Base-by-base conservation (phyloP, 352 stramenopile genomes). In the Phytopythium montanum region DNA sequence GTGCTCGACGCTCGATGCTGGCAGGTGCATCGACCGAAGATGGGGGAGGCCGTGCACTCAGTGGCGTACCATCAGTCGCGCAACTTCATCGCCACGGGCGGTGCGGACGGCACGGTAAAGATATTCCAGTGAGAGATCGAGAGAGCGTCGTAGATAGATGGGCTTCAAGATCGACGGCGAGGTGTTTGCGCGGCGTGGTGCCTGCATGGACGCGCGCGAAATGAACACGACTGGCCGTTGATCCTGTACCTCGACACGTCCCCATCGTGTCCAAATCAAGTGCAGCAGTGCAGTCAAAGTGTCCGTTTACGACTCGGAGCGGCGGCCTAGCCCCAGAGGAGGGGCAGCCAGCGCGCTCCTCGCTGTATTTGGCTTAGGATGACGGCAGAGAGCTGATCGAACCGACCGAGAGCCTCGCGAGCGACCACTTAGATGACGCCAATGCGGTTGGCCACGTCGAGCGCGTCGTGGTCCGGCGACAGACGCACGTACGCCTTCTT, bases 401-500 rank as follows among this genome's bases (percentile, higher is more conserved):
- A 21, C n/a, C 51, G 36, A 13, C 41, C 59, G 31, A 48, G 53
- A 44, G 28, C 21, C 55, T 61, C 29, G 31, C 36, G n/a, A 44
- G 19, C 65, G 53, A 64, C 23, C 63, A 67, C 73, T 99, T 99
- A 99, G 90, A 99, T 99, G 69, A 99, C 98, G 79, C 97, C 97
- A 83, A 99, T 99, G 79, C 96, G 94, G 92, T 99, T 99, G 63
- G 98, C 98, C 78, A 99, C 96, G 88, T 99, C 98, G 74, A 99
- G 89, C 56, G 98, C 98, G 90, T 99, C 98, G 81, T 98, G 98
- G 79, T 99, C 97, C 73, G 97, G 89, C 66, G 94, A 98, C 62
- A 99, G 85, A 72, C 95, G 90, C 59, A 99, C 97, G 81, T 99
- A 99, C 51, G 97, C 97, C 92, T 99, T 99, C 96, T 99, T 99